phyloP scores from a whole-genome alignment of 768 basidiomycete genomes.

The Gelatoporia subvermispora region DNA sequence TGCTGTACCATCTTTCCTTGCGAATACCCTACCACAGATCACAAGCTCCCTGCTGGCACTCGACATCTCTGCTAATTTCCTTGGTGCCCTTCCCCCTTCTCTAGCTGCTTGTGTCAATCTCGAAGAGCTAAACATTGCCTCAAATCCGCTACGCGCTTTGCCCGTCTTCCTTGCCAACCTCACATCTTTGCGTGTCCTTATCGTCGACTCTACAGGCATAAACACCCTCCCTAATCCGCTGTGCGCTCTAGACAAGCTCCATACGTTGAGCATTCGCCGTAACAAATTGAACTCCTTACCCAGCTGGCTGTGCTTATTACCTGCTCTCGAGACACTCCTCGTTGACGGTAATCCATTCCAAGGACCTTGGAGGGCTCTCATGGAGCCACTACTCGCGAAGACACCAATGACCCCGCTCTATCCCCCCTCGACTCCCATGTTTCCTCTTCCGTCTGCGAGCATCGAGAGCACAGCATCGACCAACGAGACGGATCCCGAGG shows the following conservation, averaged over 20 bases:
- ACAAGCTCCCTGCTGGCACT: slow-evolving; percentile 78
- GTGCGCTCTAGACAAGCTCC: slow-evolving; percentile 68
- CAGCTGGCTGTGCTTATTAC: slow-evolving; percentile 92
- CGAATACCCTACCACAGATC: slow-evolving; percentile 65
- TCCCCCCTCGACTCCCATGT: slow-evolving; percentile 61
- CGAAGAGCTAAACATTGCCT: slow-evolving; percentile 91
- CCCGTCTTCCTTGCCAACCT: slow-evolving; percentile 83
- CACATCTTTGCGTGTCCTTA: slow-evolving; percentile 75
- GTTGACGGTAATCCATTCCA: slow-evolving; percentile 97
- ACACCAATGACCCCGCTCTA: slow-evolving; percentile 54
- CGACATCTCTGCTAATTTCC: slow-evolving; percentile 87
- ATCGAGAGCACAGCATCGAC: slow-evolving; percentile 40
- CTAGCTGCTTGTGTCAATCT: slow-evolving; percentile 76
- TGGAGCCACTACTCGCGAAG: slow-evolving; percentile 76
- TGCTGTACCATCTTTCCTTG: slow-evolving; percentile 72
- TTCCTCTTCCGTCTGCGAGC: slow-evolving; percentile 46
- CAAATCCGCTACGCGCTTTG: slow-evolving; percentile 88
- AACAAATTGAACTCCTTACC: slow-evolving; percentile 88
- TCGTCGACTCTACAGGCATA: slow-evolving; percentile 89
- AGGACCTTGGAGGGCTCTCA: slow-evolving; percentile 86
- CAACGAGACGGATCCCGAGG: slow-evolving; percentile 45
- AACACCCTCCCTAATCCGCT: slow-evolving; percentile 71
- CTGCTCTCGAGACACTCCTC: slow-evolving; percentile 76
- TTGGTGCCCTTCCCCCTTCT: slow-evolving; percentile 77
- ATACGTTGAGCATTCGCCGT: slow-evolving; percentile 83